Evolutionary conservation across 768 basidiomycete species (phyloP), one percentile per base, ranked within the genome.

Genomic region (Asterophora parasitica): DNA sequence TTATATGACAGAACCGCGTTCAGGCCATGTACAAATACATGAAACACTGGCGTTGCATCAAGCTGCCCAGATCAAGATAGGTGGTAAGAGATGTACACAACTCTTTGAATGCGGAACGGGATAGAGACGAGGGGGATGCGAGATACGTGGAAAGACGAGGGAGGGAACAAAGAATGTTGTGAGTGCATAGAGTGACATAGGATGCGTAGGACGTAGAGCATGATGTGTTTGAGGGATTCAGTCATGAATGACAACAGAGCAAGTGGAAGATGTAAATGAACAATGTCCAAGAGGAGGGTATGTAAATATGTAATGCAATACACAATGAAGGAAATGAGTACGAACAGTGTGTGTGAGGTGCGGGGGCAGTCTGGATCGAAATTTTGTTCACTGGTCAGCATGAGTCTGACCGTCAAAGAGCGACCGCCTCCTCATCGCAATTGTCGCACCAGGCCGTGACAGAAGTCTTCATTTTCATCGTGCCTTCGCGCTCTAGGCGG

Each of bases 401-500:
- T 42, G 23, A 9, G 58, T n/a, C 63, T 23, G 40, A 71, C 69
- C 64, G 15, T 72, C 64, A 80, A 31, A 78, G 58, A 51, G 61
- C 62, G 50, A 76, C 69, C 28, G 61, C 51, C n/a, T 63, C 62
- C 51, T 65, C 63, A 48, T 59, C 58, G 55, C 74, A 75, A 45
- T 67, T 70, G 47, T 61, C 68, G 58, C 72, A 77, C 44, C 58
- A 58, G 35, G 66, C 50, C 48, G 61, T 51, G 48, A 62, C 49
- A 51, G 55, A 55, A 48, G 52, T 61, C 50, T 53, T 61, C 56
- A 61, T 63, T 44, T 55, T 57, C 42, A 53, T 46, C 26, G 45
- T 46, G 50, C 66, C 64, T 53, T 76, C 72, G 37, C 55, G 61
- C 56, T 75, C 70, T 60, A 90, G 65, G 53, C 82, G 77, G 27